Evolutionary conservation across 257 asterid species (phyloP).

Genomic region (Scutellaria minor): DNA sequence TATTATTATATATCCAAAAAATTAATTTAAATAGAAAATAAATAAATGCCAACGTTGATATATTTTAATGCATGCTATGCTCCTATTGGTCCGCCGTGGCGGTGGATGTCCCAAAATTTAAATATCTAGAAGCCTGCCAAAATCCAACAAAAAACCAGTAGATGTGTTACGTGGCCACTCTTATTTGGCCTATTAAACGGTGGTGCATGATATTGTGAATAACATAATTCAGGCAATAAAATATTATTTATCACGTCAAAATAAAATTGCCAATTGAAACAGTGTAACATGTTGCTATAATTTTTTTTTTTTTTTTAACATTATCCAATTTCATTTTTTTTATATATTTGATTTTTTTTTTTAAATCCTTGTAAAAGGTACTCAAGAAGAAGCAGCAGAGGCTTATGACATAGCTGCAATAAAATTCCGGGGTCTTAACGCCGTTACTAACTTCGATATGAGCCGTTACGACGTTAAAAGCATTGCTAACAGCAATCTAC

Average conservation of each 20-base stretch:
- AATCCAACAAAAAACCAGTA: slow-evolving; percentile 15
- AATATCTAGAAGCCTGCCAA: slow-evolving; percentile 29
- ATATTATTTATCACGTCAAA: no score
- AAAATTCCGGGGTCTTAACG: slow-evolving; percentile 79
- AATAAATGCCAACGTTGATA: slow-evolving; percentile 24
- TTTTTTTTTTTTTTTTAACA: neutral
- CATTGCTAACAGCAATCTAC: slow-evolving; percentile 71
- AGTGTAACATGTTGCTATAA: neutral
- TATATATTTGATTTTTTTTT: neutral
- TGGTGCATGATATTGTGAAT: slow-evolving; percentile 13
- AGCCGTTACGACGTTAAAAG: slow-evolving; percentile 73
- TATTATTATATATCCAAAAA: neutral
- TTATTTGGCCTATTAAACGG: slow-evolving; percentile 48
- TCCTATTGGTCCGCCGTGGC: slow-evolving; percentile 54
- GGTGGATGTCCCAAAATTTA: slow-evolving; percentile 47
- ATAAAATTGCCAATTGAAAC: neutral
- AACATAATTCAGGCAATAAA: neutral
- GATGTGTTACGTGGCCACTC: slow-evolving; percentile 47
- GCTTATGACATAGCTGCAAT: slow-evolving; percentile 90
- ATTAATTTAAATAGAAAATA: slow-evolving; percentile 13
- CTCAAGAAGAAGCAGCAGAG: slow-evolving; percentile 92
- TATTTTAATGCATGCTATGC: slow-evolving; percentile 22
- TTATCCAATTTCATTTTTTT: neutral
- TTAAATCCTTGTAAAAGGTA: slow-evolving; percentile 45
- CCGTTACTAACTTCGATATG: slow-evolving; percentile 84